phyloP scores from a whole-genome alignment of 208 protist genomes.

The Trypanosoma theileri region DNA sequence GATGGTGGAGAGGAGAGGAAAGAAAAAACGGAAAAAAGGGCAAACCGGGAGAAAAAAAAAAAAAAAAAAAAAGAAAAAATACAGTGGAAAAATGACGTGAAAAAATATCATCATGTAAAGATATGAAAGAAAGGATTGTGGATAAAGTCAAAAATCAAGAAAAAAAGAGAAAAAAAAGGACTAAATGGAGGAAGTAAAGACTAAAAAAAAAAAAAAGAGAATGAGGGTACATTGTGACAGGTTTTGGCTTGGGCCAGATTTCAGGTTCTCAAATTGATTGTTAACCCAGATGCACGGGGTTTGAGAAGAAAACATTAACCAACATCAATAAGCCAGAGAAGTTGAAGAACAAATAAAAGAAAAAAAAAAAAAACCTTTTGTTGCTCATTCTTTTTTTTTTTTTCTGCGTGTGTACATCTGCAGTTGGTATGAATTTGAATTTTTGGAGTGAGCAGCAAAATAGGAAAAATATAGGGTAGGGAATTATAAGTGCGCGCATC shows the following conservation, averaged over 20 bases:
- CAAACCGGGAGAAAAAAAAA: background rate
- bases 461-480: no score
- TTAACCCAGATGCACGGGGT: no score
- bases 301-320: background rate
- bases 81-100: background rate
- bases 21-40: background rate
- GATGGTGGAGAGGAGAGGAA: background rate
- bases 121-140: background rate
- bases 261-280: no score
- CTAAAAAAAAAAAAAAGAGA: background rate
- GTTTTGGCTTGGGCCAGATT: no score
- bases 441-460: no score
- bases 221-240: background rate
- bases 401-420: no score
- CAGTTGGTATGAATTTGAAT: no score
- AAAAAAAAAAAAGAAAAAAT: conserved; percentile 14
- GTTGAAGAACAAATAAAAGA: background rate
- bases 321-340: background rate
- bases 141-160: conserved; percentile 7
- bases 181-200: no score
- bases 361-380: conserved; percentile 7
- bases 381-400: conserved; percentile 7
- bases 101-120: background rate
- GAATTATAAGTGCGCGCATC: no score
- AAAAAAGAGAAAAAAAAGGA: conserved; percentile 24